Percentiles rank a stretch among this genome's conserved stretches.
Evolutionary conservation across 495 filamentous ascomycete species (phyloP).

Genomic region (Hypomontagnella submonticulosa): DNA sequence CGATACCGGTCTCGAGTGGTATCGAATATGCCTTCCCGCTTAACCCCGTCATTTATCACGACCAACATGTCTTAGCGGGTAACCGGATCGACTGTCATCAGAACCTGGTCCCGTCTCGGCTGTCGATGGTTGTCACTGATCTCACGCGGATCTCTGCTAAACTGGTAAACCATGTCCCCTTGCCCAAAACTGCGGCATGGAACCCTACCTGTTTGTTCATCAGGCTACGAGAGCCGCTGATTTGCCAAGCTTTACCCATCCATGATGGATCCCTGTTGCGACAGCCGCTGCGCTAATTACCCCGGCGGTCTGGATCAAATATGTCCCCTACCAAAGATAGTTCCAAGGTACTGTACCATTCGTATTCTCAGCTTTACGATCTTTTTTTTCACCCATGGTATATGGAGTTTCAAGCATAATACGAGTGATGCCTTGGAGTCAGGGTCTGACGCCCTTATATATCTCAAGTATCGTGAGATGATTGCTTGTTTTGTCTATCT

Average conservation of each 20-base stretch:
- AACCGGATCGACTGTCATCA: slow-evolving; percentile 5
- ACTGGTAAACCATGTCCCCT: slow-evolving; percentile 11
- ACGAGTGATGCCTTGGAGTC: too few relatives aligned
- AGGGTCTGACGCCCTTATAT: too few relatives aligned
- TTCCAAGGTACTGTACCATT: too few relatives aligned
- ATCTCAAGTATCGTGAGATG: too few relatives aligned
- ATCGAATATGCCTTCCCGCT: slow-evolving; percentile 27
- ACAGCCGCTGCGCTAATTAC: slow-evolving; percentile 1
- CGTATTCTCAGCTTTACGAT: too few relatives aligned
- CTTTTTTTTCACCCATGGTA: too few relatives aligned
- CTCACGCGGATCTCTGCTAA: not conserved
- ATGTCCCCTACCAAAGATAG: too few relatives aligned
- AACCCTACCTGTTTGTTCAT: not conserved
- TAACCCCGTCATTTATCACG: slow-evolving; percentile 33
- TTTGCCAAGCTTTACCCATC: slow-evolving; percentile 4
- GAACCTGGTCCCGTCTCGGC: slow-evolving; percentile 6
- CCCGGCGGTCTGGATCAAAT: too few relatives aligned
- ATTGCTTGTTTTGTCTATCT: too few relatives aligned
- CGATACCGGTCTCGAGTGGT: not conserved
- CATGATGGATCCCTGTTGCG: not conserved
- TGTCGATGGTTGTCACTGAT: not conserved
- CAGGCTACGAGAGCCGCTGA: not conserved
- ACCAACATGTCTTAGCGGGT: not conserved
- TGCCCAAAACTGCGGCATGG: not conserved
- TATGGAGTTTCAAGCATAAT: too few relatives aligned